These are phyloP conservation scores for Penicillium italicum DNA, from an alignment of 2,329 filamentous ascomycete species.

Conservation along the genomic window DNA sequence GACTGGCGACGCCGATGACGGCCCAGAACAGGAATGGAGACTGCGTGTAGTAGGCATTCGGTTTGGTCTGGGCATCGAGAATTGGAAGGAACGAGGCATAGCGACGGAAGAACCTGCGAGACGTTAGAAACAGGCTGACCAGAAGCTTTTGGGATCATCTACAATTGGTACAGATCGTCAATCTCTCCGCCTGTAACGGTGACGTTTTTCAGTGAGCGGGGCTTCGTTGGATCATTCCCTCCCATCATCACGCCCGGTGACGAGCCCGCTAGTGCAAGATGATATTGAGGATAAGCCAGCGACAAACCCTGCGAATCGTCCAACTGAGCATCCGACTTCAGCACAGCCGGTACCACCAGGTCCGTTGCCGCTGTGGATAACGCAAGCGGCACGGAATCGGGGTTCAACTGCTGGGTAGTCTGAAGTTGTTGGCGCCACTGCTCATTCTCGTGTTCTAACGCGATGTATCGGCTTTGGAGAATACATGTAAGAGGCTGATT, in stretches of 20 bases:
- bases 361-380: constrained; percentile 33
- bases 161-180: constrained; percentile 40
- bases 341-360: constrained; percentile 23
- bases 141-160: neutral
- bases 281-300: constrained; percentile 20
- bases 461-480: constrained; percentile 34
- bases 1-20: constrained; percentile 43
- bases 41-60: constrained; percentile 72
- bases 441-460: constrained; percentile 38
- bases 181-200: constrained; percentile 33
- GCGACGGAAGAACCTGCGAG: constrained; percentile 36
- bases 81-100: constrained; percentile 41
- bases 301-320: constrained; percentile 8
- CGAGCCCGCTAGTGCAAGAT: constrained; percentile 18
- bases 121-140: neutral
- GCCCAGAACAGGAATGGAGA: constrained; percentile 83
- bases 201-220: constrained; percentile 32
- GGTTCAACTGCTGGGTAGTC: constrained; percentile 22
- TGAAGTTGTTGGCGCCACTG: constrained; percentile 36
- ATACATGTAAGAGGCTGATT: neutral
- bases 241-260: constrained; percentile 12
- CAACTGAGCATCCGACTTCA: constrained; percentile 5
- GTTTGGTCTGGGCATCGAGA: constrained; percentile 51
- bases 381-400: constrained; percentile 26
- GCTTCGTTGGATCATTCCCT: constrained; percentile 22